Evolutionary conservation across 208 protist species (phyloP), one percentile per base, ranked within the genome.

Genomic region (Crithidia brevicula): DNA sequence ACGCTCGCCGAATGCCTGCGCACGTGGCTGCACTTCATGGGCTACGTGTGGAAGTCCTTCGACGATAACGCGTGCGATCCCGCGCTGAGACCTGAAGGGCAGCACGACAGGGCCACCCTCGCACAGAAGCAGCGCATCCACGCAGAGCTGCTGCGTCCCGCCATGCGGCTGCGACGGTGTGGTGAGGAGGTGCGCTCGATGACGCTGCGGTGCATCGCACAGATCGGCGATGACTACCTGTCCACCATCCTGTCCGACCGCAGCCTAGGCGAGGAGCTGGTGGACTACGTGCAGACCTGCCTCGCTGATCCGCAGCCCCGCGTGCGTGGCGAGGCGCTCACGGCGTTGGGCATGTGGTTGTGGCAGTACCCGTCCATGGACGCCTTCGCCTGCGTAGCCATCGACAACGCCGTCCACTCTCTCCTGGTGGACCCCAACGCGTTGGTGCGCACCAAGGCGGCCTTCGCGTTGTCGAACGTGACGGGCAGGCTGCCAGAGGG

Each of bases 1-100:
- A 79, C 83, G 36, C 62, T 95, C 13, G 75, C 74, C 30, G 82
- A 91, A 66, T 92, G 86, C 57, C 64, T 95, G 33, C 79, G 85
- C 16, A 81, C 80, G 28, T 95, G 89, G 87, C 49, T 91, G 57
- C 86, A 91, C 61, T 95, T 88, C 51, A 91, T 91, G 82, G 89
- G 89, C 27, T 92, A 91, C 72, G 75, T 91, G 0, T 93, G 86
- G 89, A 79, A 85, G 70, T 40, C 86, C 10, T 95, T 95, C 65
- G 89, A 95, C 64, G 82, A 84, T 57, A 83, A 83, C 51, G 66
- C 88, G n/a, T 75, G 75, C 23, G 86, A 94, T 60, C 89, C 89
- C 9, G 85, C 79, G 36, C 68, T 83, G 25, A 68, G 80, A 10
- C 50, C 61, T 15, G 67, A 62, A 27, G 54, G 59, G 0, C 52